Conservation (phyloP, 768 basidiomycete species). For the Agrocybe chaxingu region DNA sequence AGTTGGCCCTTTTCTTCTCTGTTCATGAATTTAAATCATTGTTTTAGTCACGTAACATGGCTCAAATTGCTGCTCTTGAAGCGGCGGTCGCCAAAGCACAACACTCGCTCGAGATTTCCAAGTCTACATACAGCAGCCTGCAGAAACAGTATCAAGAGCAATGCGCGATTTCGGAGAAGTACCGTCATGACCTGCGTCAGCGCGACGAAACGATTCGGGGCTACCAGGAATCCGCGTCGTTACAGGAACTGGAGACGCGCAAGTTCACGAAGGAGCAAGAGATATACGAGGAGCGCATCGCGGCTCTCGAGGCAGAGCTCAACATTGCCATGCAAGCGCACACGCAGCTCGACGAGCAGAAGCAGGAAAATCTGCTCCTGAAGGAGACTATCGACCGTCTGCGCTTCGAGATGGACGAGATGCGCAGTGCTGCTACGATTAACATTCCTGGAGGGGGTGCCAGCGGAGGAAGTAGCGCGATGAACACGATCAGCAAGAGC, state of each 20-base stretch:
- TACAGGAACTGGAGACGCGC: conserved; percentile 62
- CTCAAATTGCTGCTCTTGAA: conserved; percentile 70
- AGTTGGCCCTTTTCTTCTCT: conserved; percentile 13
- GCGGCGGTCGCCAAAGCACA: conserved; percentile 75
- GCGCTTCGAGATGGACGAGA: conserved; percentile 91
- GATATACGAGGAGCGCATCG: conserved; percentile 68
- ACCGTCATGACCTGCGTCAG: conserved; percentile 68
- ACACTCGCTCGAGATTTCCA: conserved; percentile 70
- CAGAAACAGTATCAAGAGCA: conserved; percentile 91
- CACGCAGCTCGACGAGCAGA: conserved; percentile 81
- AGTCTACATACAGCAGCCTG: conserved; percentile 68
- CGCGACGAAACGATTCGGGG: conserved; percentile 73
- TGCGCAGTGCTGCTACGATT: conserved; percentile 45
- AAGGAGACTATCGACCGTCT: conserved; percentile 97
- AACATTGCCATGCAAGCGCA: conserved; percentile 67
- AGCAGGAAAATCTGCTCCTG: conserved; percentile 88
- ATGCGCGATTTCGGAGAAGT: conserved; percentile 76
- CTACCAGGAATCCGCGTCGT: conserved; percentile 53
- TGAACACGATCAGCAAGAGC: conserved; percentile 65
- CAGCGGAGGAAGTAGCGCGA: conserved; percentile 44
- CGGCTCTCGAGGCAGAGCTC: conserved; percentile 71
- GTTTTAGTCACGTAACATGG: conserved; percentile 56
- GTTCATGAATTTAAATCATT: conserved; percentile 3
- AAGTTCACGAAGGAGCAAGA: conserved; percentile 71
- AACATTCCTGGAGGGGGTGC: conserved; percentile 27